These are phyloP conservation scores for Aristolochia californica DNA, from an alignment of 164 flowering plant species.

Conservation along the genomic window DNA sequence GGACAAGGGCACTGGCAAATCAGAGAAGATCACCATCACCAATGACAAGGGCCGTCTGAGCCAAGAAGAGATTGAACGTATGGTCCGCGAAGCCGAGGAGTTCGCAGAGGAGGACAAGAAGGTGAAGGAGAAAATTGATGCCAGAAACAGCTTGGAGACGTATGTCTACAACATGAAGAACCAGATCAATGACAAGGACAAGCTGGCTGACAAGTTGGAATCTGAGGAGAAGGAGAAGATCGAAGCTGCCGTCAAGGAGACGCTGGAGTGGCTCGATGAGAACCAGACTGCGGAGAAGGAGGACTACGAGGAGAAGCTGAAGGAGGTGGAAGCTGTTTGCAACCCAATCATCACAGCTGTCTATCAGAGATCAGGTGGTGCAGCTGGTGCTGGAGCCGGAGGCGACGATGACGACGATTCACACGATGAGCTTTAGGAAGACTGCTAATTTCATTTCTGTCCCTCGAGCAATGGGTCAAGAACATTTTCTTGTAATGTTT, in stretches of 20 bases:
- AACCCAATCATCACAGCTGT: conserved; percentile 76
- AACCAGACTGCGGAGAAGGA: conserved; percentile 82
- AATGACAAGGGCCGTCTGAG: conserved; percentile 75
- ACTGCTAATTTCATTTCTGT: not conserved
- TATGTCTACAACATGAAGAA: conserved; percentile 77
- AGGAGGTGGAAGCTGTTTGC: conserved; percentile 82
- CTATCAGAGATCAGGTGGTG: conserved; percentile 75
- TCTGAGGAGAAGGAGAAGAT: conserved; percentile 79
- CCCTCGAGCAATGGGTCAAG: not conserved
- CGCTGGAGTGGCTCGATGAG: conserved; percentile 78
- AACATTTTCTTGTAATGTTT: not conserved
- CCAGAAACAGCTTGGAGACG: conserved; percentile 73
- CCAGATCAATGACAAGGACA: conserved; percentile 76
- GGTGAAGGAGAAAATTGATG: conserved; percentile 78
- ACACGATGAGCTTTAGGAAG: conserved; percentile 59
- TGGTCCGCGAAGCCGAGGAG: conserved; percentile 82
- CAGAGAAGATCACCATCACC: conserved; percentile 81
- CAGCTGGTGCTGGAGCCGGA: conserved; percentile 42
- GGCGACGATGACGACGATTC: conserved; percentile 42
- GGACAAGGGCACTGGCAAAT: conserved; percentile 64
- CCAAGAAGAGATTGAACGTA: conserved; percentile 77
- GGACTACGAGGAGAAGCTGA: conserved; percentile 74
- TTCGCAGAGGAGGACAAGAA: conserved; percentile 88
- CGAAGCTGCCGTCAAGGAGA: conserved; percentile 62
- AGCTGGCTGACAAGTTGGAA: conserved; percentile 81